Conservation (phyloP, 768 basidiomycete species). For the Pleurotus pulmonarius region DNA sequence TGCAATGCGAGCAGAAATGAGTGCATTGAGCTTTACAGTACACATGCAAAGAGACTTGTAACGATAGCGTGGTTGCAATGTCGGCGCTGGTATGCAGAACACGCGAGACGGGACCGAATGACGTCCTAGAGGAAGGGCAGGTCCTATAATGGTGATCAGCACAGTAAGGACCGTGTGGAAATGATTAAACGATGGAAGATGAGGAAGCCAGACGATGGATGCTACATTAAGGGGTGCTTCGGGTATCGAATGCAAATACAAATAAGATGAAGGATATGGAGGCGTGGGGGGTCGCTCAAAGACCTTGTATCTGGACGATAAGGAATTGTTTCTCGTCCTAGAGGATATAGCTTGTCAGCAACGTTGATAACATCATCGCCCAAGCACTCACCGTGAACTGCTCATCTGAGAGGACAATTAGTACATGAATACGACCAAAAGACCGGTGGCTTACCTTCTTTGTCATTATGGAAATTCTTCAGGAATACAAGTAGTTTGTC, state of each 20-base stretch:
- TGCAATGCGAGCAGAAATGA: neutral
- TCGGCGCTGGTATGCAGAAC: too few species aligned
- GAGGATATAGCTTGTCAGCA: neutral
- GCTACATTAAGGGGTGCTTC: conserved; percentile 4
- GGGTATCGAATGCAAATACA: conserved; percentile 8
- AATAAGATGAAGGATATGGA: conserved; percentile 3
- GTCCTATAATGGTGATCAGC: too few species aligned
- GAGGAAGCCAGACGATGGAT: neutral
- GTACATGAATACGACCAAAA: neutral
- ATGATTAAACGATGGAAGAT: neutral
- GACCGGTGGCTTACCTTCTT: conserved; percentile 65
- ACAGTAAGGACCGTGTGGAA: too few species aligned
- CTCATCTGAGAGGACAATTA: conserved; percentile 56
- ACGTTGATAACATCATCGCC: neutral
- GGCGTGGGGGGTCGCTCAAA: conserved; percentile 34
- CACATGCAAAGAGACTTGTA: neutral
- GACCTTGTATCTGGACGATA: conserved; percentile 83
- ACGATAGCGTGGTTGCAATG: too few species aligned
- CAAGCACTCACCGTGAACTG: conserved; percentile 64
- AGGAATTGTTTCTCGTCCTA: conserved; percentile 93
- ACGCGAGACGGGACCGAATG: too few species aligned
- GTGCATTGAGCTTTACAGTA: neutral
- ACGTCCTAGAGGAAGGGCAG: neutral
- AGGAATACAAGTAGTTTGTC: conserved; percentile 89
- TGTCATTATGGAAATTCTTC: conserved; percentile 95